Conservation (phyloP, 768 basidiomycete genomes). For the Agaricus sinodeliciosus region DNA sequence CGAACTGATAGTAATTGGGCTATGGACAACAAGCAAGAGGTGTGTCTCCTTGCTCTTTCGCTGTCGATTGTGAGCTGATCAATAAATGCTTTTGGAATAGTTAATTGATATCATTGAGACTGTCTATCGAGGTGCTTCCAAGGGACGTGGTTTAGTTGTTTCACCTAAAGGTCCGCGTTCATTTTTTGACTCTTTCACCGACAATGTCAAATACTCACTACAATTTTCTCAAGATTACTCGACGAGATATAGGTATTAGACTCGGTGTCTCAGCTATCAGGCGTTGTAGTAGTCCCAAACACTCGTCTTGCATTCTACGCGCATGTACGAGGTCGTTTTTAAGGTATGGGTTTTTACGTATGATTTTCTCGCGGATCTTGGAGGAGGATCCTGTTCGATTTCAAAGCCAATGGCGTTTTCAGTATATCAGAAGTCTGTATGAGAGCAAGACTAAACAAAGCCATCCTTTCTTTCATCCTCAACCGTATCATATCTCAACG, state of each 20-base stretch:
- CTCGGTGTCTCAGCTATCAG: not conserved
- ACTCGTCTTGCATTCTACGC: too few relatives aligned
- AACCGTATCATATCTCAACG: too few relatives aligned
- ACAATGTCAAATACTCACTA: not conserved
- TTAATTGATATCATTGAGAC: constrained; percentile 98
- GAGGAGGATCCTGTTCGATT: too few relatives aligned
- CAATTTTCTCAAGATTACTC: not conserved
- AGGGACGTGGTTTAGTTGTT: constrained; percentile 95
- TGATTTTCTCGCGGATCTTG: too few relatives aligned
- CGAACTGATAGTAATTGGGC: constrained; percentile 79
- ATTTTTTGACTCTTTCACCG: not conserved
- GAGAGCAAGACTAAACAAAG: too few relatives aligned
- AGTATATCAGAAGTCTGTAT: too few relatives aligned
- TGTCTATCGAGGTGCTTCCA: constrained; percentile 95
- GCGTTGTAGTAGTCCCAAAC: not conserved
- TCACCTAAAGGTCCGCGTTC: constrained; percentile 76
- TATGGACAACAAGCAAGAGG: constrained; percentile 98
- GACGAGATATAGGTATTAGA: constrained; percentile 2
- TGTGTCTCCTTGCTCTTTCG: constrained; percentile 23
- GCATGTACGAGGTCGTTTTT: too few relatives aligned
- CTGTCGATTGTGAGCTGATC: not conserved
- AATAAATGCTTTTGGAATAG: constrained; percentile 30
- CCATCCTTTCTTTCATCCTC: too few relatives aligned
- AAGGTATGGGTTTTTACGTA: too few relatives aligned
- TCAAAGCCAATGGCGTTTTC: too few relatives aligned